Evolutionary conservation across 306 rosid genomes (phyloP).

Genomic region (Vigna angularis): DNA sequence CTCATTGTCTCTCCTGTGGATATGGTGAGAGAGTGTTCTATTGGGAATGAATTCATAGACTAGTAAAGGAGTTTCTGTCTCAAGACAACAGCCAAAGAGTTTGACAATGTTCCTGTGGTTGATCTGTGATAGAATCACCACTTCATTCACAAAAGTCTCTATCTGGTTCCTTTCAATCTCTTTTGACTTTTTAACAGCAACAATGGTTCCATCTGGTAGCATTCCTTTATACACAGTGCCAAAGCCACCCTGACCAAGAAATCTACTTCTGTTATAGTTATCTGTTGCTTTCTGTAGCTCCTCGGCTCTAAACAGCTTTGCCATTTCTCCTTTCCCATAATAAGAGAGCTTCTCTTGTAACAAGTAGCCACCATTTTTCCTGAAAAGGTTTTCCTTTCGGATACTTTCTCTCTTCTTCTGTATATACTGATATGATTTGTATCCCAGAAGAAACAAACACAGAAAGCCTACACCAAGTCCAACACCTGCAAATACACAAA

Average conservation of each 20-base stretch:
- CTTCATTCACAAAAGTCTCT: conserved; percentile 58
- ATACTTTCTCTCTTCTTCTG: conserved; percentile 37
- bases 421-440: conserved; percentile 40
- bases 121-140: conserved; percentile 55
- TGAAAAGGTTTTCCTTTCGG: conserved; percentile 51
- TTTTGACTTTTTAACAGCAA: conserved; percentile 54
- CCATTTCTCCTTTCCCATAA: conserved; percentile 43
- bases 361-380: conserved; percentile 64
- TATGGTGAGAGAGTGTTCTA: conserved; percentile 60
- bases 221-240: conserved; percentile 55
- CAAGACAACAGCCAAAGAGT: conserved; percentile 66
- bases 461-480: conserved; percentile 52
- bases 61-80: conserved; percentile 60
- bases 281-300: conserved; percentile 61
- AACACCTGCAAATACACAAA: conserved; percentile 48
- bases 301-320: conserved; percentile 55
- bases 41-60: conserved; percentile 68
- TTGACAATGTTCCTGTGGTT: conserved; percentile 65
- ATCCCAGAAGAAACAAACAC: conserved; percentile 47
- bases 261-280: conserved; percentile 47
- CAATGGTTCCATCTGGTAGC: conserved; percentile 52
- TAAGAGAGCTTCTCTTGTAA: conserved; percentile 52
- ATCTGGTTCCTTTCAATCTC: conserved; percentile 48
- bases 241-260: conserved; percentile 54
- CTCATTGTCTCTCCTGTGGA: conserved; percentile 41